Conservation (phyloP, 1,139 yeast species). For the Saccharomyces uvarum region DNA sequence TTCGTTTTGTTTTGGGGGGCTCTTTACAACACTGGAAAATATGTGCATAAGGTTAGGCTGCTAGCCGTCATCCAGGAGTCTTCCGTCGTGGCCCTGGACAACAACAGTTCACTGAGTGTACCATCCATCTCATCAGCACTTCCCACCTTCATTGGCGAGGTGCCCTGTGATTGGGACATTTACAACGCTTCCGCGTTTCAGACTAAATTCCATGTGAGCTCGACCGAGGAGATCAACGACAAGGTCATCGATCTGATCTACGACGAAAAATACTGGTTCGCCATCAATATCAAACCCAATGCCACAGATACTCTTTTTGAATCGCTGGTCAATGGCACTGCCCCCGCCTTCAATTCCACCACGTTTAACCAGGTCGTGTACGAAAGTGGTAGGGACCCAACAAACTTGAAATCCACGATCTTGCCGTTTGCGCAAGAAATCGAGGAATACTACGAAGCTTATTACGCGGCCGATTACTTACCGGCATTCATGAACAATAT, state of each 20-base stretch:
- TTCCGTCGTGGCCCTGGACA: background rate
- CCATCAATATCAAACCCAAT: slow-evolving; percentile 41
- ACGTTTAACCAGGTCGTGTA: slow-evolving; percentile 35
- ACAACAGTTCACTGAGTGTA: background rate
- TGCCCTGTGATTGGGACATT: slow-evolving; percentile 26
- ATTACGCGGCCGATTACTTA: slow-evolving; percentile 25
- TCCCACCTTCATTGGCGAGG: slow-evolving; percentile 11
- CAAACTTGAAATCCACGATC: slow-evolving; percentile 38
- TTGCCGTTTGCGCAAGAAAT: slow-evolving; percentile 36
- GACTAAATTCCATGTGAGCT: slow-evolving; percentile 29
- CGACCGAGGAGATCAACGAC: slow-evolving; percentile 34
- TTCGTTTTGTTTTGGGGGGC: slow-evolving; percentile 13
- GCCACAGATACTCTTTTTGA: slow-evolving; percentile 37
- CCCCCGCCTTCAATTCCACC: slow-evolving; percentile 21
- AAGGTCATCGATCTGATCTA: slow-evolving; percentile 38
- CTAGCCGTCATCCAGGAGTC: slow-evolving; percentile 14
- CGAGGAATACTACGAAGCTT: slow-evolving; percentile 28
- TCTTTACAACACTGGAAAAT: slow-evolving; percentile 8
- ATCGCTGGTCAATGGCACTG: slow-evolving; percentile 31
- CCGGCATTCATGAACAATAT: slow-evolving; percentile 21
- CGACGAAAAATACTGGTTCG: slow-evolving; percentile 49
- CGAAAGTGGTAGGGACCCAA: slow-evolving; percentile 50
- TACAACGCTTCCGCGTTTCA: slow-evolving; percentile 21
- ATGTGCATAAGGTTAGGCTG: slow-evolving; percentile 9
- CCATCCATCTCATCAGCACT: slow-evolving; percentile 13